Conservation (phyloP, 371 early-diverging fungal species). For the Mortierella sp. region DNA sequence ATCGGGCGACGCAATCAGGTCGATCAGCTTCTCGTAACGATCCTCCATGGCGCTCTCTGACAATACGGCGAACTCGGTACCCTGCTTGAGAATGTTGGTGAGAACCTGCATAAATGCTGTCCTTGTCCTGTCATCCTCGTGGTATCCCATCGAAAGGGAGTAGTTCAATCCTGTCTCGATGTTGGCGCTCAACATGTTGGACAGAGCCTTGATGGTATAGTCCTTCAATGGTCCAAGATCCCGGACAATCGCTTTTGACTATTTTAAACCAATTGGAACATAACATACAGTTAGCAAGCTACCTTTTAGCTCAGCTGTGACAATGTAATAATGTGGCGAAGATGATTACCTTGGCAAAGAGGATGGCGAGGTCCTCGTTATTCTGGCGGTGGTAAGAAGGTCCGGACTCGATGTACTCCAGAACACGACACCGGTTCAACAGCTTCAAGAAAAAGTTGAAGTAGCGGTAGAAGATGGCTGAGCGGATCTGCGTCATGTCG, state of each 20-base stretch:
- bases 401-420: slow-evolving; percentile 64
- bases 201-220: slow-evolving; percentile 88
- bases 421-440: slow-evolving; percentile 84
- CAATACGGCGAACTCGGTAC: slow-evolving; percentile 88
- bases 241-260: slow-evolving; percentile 73
- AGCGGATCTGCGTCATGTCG: slow-evolving; percentile 78
- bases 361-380: slow-evolving; percentile 58
- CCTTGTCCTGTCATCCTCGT: slow-evolving; percentile 90
- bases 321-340: too few relatives aligned
- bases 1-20: slow-evolving; percentile 69
- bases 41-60: slow-evolving; percentile 82
- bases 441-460: slow-evolving; percentile 92
- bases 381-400: slow-evolving; percentile 49
- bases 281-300: not conserved
- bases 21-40: slow-evolving; percentile 82
- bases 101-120: slow-evolving; percentile 94
- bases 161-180: slow-evolving; percentile 92
- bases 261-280: slow-evolving; percentile 2
- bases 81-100: slow-evolving; percentile 90
- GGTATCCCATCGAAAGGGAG: slow-evolving; percentile 92
- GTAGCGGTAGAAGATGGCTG: slow-evolving; percentile 87
- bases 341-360: slow-evolving; percentile 57
- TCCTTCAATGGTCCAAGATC: slow-evolving; percentile 83
- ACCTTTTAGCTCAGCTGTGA: not conserved
- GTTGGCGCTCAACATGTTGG: slow-evolving; percentile 91